Base-by-base conservation (phyloP, 345 rosid genomes). In the Bruguiera sexangula region DNA sequence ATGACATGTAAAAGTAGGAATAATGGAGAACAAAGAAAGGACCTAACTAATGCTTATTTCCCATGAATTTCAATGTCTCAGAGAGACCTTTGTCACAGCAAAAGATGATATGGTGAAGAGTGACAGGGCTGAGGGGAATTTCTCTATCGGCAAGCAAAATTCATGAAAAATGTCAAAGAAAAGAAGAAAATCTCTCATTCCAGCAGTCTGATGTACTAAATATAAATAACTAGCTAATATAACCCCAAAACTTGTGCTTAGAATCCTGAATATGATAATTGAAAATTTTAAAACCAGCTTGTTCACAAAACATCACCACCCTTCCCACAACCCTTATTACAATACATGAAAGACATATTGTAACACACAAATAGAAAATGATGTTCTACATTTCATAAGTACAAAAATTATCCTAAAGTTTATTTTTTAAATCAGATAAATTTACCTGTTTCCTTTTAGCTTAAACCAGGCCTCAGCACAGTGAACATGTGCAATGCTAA, bases 381-480 rank as follows among this genome's bases (percentile, higher is more conserved):
- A 4, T 29, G 24, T 27, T 11, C 5, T 4, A 2, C 21, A 56
- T 61, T 53, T 51, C 21, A 55, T 3, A 43, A 43, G 16, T 4
- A 43, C 18, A 43, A 39, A 43, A 3, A 3, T 13, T 43, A 13
- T 43, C 50, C 50, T 43, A 56, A 31, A 50, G 9, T 24, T 51
- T 54, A 67, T 5, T 31, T 30, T 64, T 32, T 3, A 31, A 55
- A 31, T 26, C 21, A 69, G 22, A 64, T 51, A 65, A 27, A 27
- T 27, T 70, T 82, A 94, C 98, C 96, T 91, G 85, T 87, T 94
- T 78, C 96, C 95, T 87, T 80, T 89, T 21, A 88, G 83, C 81
- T 84, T 94, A 79, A 94, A 94, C 97, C 98, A 94, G 31, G 89
- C 86, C 83, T 94, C 96, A 0, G 96, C 98, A 65, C 97, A 94